Evolutionary conservation across 2,329 filamentous ascomycete species (phyloP).

Genomic region (Diaporthe capsici): DNA sequence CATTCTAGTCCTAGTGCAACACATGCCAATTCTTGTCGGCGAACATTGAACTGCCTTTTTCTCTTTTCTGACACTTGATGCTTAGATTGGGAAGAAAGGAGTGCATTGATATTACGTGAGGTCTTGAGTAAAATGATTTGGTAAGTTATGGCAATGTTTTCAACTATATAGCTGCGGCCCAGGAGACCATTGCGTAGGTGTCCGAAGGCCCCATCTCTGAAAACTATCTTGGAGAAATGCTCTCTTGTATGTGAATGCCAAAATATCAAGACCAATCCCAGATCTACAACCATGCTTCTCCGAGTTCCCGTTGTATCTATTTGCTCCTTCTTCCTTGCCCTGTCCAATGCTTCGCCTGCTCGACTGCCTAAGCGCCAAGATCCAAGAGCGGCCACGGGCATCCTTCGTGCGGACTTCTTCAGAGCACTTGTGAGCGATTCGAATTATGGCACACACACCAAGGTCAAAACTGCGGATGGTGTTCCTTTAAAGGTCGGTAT

Average conservation of each 20-base stretch:
- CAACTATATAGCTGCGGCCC: neutral
- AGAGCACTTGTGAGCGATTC: constrained; percentile 39
- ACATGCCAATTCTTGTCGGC: neutral
- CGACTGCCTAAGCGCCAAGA: neutral
- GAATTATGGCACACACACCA: constrained; percentile 41
- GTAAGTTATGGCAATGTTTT: neutral
- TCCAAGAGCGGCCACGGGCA: neutral
- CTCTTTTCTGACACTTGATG: neutral
- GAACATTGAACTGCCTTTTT: neutral
- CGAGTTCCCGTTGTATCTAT: neutral
- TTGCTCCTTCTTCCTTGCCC: neutral
- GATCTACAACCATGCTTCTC: neutral
- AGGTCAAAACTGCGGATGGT: constrained; percentile 35
- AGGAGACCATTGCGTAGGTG: neutral
- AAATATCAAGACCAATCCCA: neutral
- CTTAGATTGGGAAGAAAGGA: neutral
- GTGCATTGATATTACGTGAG: neutral
- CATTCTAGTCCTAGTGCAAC: neutral
- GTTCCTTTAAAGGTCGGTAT: constrained; percentile 50
- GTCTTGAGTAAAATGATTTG: neutral
- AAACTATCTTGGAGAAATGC: neutral
- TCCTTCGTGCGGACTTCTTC: constrained; percentile 44
- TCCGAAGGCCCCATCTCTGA: neutral
- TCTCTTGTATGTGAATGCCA: neutral
- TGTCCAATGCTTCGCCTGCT: neutral